These are phyloP conservation scores for Furculomyces boomerangus DNA, from an alignment of 371 early-diverging fungal species.

Conservation along the genomic window DNA sequence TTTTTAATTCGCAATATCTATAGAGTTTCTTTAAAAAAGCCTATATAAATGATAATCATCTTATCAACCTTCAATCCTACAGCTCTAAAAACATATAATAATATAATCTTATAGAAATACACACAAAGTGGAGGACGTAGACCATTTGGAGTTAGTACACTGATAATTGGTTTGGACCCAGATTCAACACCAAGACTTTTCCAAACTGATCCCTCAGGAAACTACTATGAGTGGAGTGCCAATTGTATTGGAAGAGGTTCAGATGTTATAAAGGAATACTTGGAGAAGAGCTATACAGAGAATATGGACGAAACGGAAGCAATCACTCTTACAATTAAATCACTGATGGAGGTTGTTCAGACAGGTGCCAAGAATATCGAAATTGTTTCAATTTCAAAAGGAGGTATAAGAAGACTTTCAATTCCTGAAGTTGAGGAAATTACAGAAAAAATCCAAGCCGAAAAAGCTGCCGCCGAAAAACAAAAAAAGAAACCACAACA, in stretches of 20 bases:
- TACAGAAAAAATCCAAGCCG: constrained; percentile 73
- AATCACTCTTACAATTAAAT: constrained; percentile 79
- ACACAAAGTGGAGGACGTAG: constrained; percentile 98
- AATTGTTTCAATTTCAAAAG: constrained; percentile 73
- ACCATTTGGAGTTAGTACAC: constrained; percentile 97
- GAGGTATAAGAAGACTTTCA: constrained; percentile 36
- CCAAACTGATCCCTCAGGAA: constrained; percentile 99
- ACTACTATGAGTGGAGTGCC: constrained; percentile 95
- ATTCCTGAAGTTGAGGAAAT: constrained; percentile 68
- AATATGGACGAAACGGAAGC: constrained; percentile 60
- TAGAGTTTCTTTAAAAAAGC: too few relatives aligned
- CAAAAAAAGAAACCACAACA: constrained; percentile 34
- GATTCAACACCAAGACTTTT: constrained; percentile 83
- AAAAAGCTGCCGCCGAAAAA: constrained; percentile 81
- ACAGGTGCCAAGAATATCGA: constrained; percentile 97
- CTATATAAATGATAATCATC: too few relatives aligned
- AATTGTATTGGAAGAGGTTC: constrained; percentile 93
- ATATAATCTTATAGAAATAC: constrained; percentile 58
- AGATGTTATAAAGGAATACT: constrained; percentile 91
- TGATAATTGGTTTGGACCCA: constrained; percentile 84
- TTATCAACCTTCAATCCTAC: too few relatives aligned
- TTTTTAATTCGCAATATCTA: background rate
- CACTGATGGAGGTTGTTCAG: constrained; percentile 93
- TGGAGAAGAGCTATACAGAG: constrained; percentile 90
- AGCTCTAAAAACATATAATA: constrained; percentile 15